These are phyloP conservation scores for Scutellaria minor DNA, from an alignment of 257 asterid species.

Conservation along the genomic window DNA sequence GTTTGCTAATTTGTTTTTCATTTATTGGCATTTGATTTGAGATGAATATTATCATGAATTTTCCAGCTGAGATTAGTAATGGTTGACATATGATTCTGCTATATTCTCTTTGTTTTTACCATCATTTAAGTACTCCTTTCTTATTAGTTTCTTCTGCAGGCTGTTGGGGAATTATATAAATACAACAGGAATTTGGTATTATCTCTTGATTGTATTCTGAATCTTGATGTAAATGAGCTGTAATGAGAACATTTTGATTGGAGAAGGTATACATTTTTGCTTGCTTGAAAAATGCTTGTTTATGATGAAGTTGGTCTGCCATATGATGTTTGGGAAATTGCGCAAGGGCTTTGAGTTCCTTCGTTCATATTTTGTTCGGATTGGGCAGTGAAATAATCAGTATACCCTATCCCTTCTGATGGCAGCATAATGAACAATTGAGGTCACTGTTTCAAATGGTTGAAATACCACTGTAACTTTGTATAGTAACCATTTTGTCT, in stretches of 20 bases:
- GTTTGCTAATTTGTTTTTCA: neutral
- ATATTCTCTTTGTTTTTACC: neutral
- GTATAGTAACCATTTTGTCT: no score
- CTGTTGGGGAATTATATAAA: no score
- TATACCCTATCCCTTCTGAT: no score
- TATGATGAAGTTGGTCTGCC: constrained; percentile 42
- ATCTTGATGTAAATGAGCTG: neutral
- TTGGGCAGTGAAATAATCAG: no score
- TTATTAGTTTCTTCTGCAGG: no score
- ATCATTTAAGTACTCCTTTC: no score
- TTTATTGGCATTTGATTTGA: constrained; percentile 16
- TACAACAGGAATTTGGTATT: neutral
- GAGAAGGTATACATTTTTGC: neutral
- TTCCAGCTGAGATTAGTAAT: neutral
- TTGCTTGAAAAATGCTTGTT: neutral
- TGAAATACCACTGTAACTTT: no score
- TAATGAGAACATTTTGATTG: neutral
- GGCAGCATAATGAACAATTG: no score
- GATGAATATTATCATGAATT: neutral
- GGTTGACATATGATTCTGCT: neutral
- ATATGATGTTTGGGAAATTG: constrained; percentile 67
- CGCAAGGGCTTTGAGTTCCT: constrained; percentile 78
- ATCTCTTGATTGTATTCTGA: neutral
- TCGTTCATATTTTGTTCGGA: constrained; percentile 8
- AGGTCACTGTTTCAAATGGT: no score